phyloP scores from a whole-genome alignment of 345 rosid genomes.

The Conringia planisiliqua region DNA sequence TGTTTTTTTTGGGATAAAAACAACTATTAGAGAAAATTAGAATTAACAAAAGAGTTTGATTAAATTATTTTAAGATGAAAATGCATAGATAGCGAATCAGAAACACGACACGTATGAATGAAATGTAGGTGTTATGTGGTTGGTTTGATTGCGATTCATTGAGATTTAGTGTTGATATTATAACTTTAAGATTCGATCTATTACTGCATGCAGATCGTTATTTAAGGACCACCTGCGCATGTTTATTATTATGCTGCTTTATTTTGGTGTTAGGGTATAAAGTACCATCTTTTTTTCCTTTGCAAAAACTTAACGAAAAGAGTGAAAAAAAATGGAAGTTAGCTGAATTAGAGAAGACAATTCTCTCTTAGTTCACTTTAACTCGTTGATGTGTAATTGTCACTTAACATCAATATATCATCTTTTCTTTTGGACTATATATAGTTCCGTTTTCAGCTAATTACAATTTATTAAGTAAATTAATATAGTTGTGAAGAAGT shows the following conservation, averaged over 20 bases:
- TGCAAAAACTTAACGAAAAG: not conserved
- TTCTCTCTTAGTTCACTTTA: not conserved
- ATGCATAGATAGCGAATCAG: not conserved
- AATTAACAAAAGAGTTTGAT: not conserved
- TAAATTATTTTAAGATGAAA: not conserved
- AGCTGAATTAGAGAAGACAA: not conserved
- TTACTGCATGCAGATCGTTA: slow-evolving; percentile 23
- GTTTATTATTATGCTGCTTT: slow-evolving; percentile 11
- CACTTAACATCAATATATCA: not conserved
- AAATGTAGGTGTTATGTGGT: slow-evolving; percentile 27
- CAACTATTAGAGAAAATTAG: not conserved
- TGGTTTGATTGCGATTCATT: slow-evolving; percentile 26
- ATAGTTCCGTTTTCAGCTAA: not conserved
- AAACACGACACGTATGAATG: slow-evolving; percentile 15
- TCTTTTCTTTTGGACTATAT: not conserved
- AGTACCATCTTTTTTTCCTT: no score
- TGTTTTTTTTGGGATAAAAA: not conserved
- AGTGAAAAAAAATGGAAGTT: not conserved
- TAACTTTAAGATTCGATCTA: slow-evolving; percentile 8
- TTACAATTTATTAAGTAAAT: not conserved
- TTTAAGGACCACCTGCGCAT: slow-evolving; percentile 28
- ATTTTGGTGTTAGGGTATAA: slow-evolving; percentile 1
- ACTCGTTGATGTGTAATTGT: slow-evolving; percentile 4
- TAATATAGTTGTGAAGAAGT: slow-evolving; percentile 10
- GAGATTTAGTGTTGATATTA: slow-evolving; percentile 12